Evolutionary conservation across 2,329 filamentous ascomycete genomes (phyloP), one percentile per base, ranked within the genome.

Genomic region (Stagonosporopsis tanaceti): DNA sequence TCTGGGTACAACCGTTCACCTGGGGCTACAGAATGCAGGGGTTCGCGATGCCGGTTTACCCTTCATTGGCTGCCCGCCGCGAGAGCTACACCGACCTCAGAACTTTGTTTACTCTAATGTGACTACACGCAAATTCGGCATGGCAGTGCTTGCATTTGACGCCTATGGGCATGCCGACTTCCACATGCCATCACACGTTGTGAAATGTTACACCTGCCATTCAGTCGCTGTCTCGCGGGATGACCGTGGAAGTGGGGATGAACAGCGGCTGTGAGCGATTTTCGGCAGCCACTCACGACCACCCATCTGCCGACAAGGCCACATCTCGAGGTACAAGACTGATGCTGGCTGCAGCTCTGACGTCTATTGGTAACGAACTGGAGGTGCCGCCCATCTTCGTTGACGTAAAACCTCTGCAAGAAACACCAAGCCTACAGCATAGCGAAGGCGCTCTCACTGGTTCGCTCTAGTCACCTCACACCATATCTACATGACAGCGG

Each of bases 21-120:
- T 52, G 54, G 50, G 40, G 54, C 54, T 44, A 45, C 54, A 57
- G 8, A 24, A 30, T 48, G 54, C 54, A 57, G 54, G 53, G 54
- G 54, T 48, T 39, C 22, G 40, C 8, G 20, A 38, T 57, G 45
- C 54, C 44, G 48, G 25, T 32, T 32, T 45, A 32, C 38, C 50
- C 50, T 57, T 53, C 44, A 57, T 57, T 57, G 54, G 54, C 50
- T 53, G 42, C 38, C 44, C 32, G 27, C 9, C 9, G 12, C 45
- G 30, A 42, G 44, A 48, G 47, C 47, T 45, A 52, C 48, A 57
- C 54, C 48, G 12, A 45, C 48, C 32, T 44, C 48, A 57, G 48
- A 57, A 53, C 54, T 53, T 38, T 48, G 44, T 57, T 57, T 39
- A 53, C 54, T 40, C 47, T 57, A 57, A 48, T 57, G 38, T 38